Evolutionary conservation across 1,284 basidiomycete species (phyloP).

Genomic region (Trametes versicolor): DNA sequence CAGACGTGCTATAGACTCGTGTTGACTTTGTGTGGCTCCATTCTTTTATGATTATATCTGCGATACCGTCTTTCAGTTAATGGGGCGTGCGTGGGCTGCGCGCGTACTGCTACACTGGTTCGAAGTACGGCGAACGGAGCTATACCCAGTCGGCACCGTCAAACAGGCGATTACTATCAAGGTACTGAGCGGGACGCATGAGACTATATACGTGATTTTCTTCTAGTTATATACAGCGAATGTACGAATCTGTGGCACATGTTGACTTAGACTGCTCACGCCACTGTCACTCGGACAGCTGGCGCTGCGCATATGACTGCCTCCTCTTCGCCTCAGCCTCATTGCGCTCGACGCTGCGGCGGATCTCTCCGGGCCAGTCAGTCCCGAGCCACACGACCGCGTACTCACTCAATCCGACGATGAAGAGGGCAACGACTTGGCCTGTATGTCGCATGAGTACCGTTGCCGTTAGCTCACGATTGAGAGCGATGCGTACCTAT

Average conservation of each 20-base stretch:
- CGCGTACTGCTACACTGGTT: no score
- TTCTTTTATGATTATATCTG: no score
- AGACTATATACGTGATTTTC: no score
- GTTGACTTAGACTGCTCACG: neutral
- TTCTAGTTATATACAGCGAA: no score
- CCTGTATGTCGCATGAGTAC: slow-evolving; percentile 49
- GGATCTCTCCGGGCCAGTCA: slow-evolving; percentile 71
- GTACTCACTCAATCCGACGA: slow-evolving; percentile 78
- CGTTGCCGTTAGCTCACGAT: neutral
- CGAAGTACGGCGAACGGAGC: no score
- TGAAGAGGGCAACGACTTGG: slow-evolving; percentile 76
- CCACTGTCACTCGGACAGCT: neutral
- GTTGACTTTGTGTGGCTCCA: no score
- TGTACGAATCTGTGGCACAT: neutral
- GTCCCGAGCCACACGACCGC: slow-evolving; percentile 70
- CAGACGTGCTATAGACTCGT: no score
- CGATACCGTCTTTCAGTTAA: no score
- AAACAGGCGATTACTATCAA: no score
- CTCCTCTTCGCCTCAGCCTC: slow-evolving; percentile 57
- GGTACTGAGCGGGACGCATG: no score
- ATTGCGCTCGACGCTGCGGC: slow-evolving; percentile 61
- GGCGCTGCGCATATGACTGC: slow-evolving; percentile 24
- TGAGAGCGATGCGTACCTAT: slow-evolving; percentile 50
- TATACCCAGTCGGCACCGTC: no score
- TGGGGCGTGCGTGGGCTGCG: no score